Evolutionary conservation across 495 filamentous ascomycete species (phyloP).

Genomic region (Penicillium manginii): DNA sequence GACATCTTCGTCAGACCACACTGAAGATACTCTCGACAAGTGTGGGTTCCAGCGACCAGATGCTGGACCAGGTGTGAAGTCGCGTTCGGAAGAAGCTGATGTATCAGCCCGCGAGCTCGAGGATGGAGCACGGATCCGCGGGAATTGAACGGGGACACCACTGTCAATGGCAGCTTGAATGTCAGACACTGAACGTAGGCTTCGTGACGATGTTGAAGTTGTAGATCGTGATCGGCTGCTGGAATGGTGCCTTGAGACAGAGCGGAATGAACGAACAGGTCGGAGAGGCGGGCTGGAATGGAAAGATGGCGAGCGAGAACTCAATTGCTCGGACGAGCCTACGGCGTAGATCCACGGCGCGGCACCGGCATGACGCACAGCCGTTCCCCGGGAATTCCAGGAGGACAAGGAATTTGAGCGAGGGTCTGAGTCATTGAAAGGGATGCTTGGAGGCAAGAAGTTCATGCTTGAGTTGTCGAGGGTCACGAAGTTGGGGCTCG

Average conservation of each 20-base stretch:
- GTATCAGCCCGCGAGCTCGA: slow-evolving; percentile 52
- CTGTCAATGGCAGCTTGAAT: slow-evolving; percentile 46
- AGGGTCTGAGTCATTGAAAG: slow-evolving; percentile 40
- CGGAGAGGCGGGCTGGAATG: slow-evolving; percentile 44
- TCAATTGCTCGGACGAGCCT: slow-evolving; percentile 41
- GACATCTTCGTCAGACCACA: slow-evolving; percentile 53
- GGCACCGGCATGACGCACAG: slow-evolving; percentile 42
- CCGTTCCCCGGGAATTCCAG: slow-evolving; percentile 54
- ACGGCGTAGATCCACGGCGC: slow-evolving; percentile 42
- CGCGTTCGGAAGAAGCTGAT: slow-evolving; percentile 36
- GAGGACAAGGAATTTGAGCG: slow-evolving; percentile 52
- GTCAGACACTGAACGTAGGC: slow-evolving; percentile 40
- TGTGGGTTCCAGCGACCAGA: slow-evolving; percentile 70
- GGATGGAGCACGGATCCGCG: slow-evolving; percentile 50
- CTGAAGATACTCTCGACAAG: slow-evolving; percentile 73
- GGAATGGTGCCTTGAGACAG: slow-evolving; percentile 34
- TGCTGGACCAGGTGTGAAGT: slow-evolving; percentile 39
- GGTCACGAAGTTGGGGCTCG: slow-evolving; percentile 50
- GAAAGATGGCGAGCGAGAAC: slow-evolving; percentile 43
- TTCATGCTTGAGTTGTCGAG: slow-evolving; percentile 49
- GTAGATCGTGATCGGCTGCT: slow-evolving; percentile 42
- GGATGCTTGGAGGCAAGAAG: slow-evolving; percentile 39
- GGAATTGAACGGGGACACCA: slow-evolving; percentile 51
- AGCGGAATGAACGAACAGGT: slow-evolving; percentile 34
- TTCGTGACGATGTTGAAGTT: slow-evolving; percentile 41